These are phyloP conservation scores for Phlegmacium glaucopus DNA, from an alignment of 768 basidiomycete genomes.

Conservation along the genomic window DNA sequence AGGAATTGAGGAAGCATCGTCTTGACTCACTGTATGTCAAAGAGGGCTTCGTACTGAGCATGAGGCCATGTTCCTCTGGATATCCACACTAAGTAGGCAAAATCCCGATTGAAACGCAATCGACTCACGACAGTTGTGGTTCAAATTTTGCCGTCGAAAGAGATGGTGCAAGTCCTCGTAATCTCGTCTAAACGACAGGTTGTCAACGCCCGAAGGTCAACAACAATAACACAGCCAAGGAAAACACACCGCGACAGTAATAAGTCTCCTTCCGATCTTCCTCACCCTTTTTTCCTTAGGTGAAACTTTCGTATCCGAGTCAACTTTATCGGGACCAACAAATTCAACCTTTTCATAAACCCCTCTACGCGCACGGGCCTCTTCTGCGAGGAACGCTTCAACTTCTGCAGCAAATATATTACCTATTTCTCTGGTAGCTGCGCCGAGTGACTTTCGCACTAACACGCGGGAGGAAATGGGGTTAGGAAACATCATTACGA, in stretches of 20 bases:
- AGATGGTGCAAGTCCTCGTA: slow-evolving; percentile 34
- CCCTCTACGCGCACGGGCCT: slow-evolving; percentile 30
- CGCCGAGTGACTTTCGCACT: slow-evolving; percentile 38
- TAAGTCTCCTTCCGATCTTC: slow-evolving; percentile 29
- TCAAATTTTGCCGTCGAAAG: slow-evolving; percentile 37
- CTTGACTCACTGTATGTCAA: slow-evolving; percentile 29
- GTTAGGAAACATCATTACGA: slow-evolving; percentile 46
- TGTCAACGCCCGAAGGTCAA: not conserved
- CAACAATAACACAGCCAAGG: not conserved
- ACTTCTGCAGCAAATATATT: slow-evolving; percentile 37
- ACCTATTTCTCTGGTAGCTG: slow-evolving; percentile 31
- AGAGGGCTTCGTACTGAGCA: slow-evolving; percentile 31
- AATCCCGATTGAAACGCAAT: not conserved
- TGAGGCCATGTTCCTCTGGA: slow-evolving; percentile 40
- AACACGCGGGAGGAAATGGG: slow-evolving; percentile 39
- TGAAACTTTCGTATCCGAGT: slow-evolving; percentile 21
- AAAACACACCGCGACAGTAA: slow-evolving; percentile 31
- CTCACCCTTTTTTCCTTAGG: slow-evolving; percentile 37
- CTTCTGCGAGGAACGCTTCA: slow-evolving; percentile 43
- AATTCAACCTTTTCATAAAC: slow-evolving; percentile 26
- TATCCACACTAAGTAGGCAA: not conserved
- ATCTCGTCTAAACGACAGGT: slow-evolving; percentile 25
- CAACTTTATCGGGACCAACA: slow-evolving; percentile 10
- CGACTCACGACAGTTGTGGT: slow-evolving; percentile 37
- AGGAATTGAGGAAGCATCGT: not conserved